A percentile compares a stretch with the other conserved stretches of the same genome.
Evolutionary conservation across 768 basidiomycete species (phyloP).

Genomic region (Lentinula sp.): DNA sequence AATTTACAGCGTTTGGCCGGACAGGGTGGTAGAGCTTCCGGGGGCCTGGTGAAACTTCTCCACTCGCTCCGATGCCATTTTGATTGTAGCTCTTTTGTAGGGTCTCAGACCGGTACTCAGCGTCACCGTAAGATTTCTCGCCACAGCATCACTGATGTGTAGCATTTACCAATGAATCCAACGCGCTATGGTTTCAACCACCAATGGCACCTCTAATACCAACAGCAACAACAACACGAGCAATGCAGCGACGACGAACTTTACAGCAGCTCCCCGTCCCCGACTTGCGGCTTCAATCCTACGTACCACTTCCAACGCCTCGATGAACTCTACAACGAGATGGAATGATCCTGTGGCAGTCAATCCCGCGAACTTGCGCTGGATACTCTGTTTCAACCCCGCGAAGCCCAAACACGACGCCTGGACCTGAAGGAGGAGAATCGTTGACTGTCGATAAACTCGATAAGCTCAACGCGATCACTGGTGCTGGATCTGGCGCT

Average conservation of each 20-base stretch:
- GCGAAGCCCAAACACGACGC: constrained; percentile 25
- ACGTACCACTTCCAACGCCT: constrained; percentile 53
- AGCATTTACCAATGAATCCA: not conserved
- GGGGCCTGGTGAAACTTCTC: no score
- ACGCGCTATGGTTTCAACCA: not conserved
- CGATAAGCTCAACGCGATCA: constrained; percentile 58
- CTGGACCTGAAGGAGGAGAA: constrained; percentile 34
- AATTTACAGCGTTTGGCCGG: no score
- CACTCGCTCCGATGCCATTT: no score
- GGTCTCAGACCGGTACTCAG: constrained; percentile 3
- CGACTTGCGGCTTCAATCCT: constrained; percentile 68
- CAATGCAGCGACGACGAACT: constrained; percentile 12
- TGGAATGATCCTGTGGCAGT: constrained; percentile 63
- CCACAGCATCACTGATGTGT: not conserved
- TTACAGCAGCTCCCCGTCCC: constrained; percentile 47
- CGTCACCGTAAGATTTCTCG: constrained; percentile 5
- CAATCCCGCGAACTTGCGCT: constrained; percentile 57
- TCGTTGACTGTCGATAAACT: constrained; percentile 63
- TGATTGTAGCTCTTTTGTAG: not conserved
- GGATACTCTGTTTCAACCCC: constrained; percentile 45
- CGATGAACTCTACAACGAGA: constrained; percentile 46
- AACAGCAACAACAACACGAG: constrained; percentile 14
- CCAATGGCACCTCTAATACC: constrained; percentile 20
- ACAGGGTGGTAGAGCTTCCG: no score
- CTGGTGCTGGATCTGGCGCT: constrained; percentile 8